Percentiles rank a stretch among this genome's conserved stretches.
Conservation (phyloP, 129 eudicot species). For the Erigeron canadensis region DNA sequence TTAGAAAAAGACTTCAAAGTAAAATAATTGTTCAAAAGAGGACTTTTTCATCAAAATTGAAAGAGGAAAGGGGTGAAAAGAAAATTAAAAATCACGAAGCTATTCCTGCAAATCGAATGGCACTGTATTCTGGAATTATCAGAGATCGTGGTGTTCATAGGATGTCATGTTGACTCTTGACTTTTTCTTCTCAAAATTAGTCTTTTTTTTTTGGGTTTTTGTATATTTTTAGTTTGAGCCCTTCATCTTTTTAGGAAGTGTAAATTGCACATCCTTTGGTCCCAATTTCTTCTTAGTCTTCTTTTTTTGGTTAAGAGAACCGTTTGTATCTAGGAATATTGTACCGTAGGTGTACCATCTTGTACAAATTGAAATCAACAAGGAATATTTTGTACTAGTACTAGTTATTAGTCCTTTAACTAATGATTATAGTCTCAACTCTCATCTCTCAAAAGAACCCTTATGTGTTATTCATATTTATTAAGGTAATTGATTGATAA, state of each 20-base stretch:
- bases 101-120: constrained; percentile 69
- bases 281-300: too few species aligned
- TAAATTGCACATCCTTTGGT: constrained; percentile 4
- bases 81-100: constrained; percentile 23
- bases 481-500: too few species aligned
- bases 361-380: constrained; percentile 27
- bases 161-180: constrained; percentile 40
- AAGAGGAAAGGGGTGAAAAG: constrained; percentile 23
- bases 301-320: neutral
- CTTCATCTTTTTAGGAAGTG: constrained; percentile 13
- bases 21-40: constrained; percentile 18
- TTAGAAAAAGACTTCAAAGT: constrained; percentile 46
- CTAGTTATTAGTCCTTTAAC: too few species aligned
- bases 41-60: constrained; percentile 15
- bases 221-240: constrained; percentile 32
- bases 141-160: constrained; percentile 65
- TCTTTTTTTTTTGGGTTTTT: neutral
- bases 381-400: neutral
- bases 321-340: neutral
- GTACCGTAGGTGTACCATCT: constrained; percentile 4
- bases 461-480: too few species aligned
- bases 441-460: too few species aligned
- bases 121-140: constrained; percentile 72
- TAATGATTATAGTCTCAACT: too few species aligned
- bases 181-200: neutral